A percentile compares a stretch with the other conserved stretches of the same genome.
Evolutionary conservation across 352 stramenopile species (phyloP).

Genomic region (Globisporangium okanoganense): DNA sequence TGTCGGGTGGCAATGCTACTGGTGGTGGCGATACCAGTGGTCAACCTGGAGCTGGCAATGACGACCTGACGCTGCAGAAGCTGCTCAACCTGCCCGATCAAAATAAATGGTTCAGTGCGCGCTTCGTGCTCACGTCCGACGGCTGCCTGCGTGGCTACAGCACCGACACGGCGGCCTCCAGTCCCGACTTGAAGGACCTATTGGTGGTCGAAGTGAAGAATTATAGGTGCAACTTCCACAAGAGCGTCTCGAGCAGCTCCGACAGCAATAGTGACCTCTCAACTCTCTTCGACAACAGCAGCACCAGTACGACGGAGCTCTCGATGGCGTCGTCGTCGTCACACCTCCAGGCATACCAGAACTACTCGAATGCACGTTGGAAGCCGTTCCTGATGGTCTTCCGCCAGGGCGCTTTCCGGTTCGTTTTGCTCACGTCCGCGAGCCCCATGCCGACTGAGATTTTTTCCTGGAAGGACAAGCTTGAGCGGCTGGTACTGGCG

Average conservation of each 20-base stretch:
- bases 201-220: constrained; percentile 45
- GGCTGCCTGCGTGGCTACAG: constrained; percentile 37
- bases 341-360: constrained; percentile 11
- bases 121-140: constrained; percentile 45
- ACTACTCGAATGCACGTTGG: constrained; percentile 28
- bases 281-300: background rate
- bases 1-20: too few relatives aligned
- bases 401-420: constrained; percentile 37
- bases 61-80: constrained; percentile 33
- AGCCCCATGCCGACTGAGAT: constrained; percentile 39
- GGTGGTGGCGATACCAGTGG: background rate
- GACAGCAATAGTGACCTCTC: constrained; percentile 8
- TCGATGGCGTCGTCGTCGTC: background rate
- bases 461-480: constrained; percentile 53
- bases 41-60: background rate
- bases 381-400: constrained; percentile 62
- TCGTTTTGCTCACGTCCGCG: constrained; percentile 46
- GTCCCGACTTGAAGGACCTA: constrained; percentile 18
- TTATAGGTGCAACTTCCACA: constrained; percentile 48
- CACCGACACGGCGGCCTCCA: too few relatives aligned
- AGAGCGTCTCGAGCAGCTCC: constrained; percentile 13
- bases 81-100: constrained; percentile 53
- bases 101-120: constrained; percentile 40
- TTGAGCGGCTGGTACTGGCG: constrained; percentile 30
- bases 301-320: background rate